Percentiles rank a stretch among this genome's conserved stretches.
phyloP scores from a whole-genome alignment of 1,284 basidiomycete species.

The Ganoderma sp. region DNA sequence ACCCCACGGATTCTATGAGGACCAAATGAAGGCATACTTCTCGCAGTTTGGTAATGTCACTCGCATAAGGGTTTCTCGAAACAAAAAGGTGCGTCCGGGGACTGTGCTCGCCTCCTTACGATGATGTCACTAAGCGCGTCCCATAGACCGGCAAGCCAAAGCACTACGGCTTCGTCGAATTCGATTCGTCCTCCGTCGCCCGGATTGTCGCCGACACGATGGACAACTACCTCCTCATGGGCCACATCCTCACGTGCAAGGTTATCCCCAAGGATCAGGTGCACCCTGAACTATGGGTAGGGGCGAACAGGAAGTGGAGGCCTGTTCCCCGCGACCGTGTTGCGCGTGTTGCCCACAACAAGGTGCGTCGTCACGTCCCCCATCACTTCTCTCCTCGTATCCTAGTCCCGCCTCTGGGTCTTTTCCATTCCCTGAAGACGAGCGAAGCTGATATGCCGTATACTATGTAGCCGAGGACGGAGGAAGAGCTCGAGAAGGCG shows the following conservation, averaged over 20 bases:
- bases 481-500: slow-evolving; percentile 71
- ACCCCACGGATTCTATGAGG: slow-evolving; percentile 97
- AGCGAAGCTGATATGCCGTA: neutral
- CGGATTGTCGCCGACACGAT: slow-evolving; percentile 98
- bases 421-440: neutral
- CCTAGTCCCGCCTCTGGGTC: neutral
- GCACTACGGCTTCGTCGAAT: slow-evolving; percentile 98
- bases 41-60: slow-evolving; percentile 94
- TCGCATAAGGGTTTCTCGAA: slow-evolving; percentile 89
- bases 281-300: slow-evolving; percentile 94
- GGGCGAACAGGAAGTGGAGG: slow-evolving; percentile 93
- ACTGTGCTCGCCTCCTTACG: neutral
- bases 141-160: slow-evolving; percentile 90
- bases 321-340: slow-evolving; percentile 77
- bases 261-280: slow-evolving; percentile 87
- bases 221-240: slow-evolving; percentile 98
- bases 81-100: slow-evolving; percentile 75
- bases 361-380: slow-evolving; percentile 53
- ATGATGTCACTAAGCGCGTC: neutral
- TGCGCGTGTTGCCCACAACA: slow-evolving; percentile 79
- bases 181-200: slow-evolving; percentile 88
- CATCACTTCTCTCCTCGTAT: slow-evolving; percentile 4
- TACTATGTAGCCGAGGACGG: slow-evolving; percentile 68
- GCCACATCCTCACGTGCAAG: slow-evolving; percentile 91
- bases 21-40: slow-evolving; percentile 92